Evolutionary conservation across 495 filamentous ascomycete species (phyloP), one percentile per base, ranked within the genome.

Genomic region (Melanomma pulvis-pyrius): DNA sequence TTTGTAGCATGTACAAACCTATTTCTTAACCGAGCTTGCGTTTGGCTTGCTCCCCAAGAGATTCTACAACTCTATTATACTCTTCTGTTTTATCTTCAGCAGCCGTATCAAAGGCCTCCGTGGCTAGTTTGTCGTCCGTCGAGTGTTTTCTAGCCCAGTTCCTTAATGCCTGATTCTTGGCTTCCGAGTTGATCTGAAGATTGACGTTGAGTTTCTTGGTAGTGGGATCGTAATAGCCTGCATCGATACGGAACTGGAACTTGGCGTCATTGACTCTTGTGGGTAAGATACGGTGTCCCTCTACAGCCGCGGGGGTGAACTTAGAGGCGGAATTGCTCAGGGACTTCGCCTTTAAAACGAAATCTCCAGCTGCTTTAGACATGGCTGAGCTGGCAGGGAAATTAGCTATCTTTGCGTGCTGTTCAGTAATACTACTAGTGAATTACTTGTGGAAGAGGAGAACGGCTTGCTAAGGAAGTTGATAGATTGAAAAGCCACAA

Each of bases 171-270:
- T 57, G 68, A 29, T 59, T 71, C 52, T 71, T 59, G 64, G 68
- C 68, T 29, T 71, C 58, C 30, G 68, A 71, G 63, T 71, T 71
- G 51, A 71, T 58, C 53, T 71, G 68, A 41, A 71, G 50, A 32
- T 32, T 48, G 15, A 68, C 64, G 52, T 67, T 56, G 32, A 71
- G 56, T 19, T 41, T n/a, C 46, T 67, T 70, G 9, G 63, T 55
- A 19, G 25, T 55, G 25, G 19, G 32, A 28, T 70, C 44, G 56
- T 61, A 70, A 41, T 63, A 50, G 48, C 68, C 63, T 26, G 68
- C 68, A 51, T 70, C 63, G 29, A 70, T 36, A 25, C 68, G 63
- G 36, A 25, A 56, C 52, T 56, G 52, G 28, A 32, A 56, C 26
- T 56, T 26, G 11, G 52, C 25, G 32, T 56, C 52, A 6, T 56